These are phyloP conservation scores for Naegleria gruberi DNA, from an alignment of 208 protist species.

Conservation along the genomic window DNA sequence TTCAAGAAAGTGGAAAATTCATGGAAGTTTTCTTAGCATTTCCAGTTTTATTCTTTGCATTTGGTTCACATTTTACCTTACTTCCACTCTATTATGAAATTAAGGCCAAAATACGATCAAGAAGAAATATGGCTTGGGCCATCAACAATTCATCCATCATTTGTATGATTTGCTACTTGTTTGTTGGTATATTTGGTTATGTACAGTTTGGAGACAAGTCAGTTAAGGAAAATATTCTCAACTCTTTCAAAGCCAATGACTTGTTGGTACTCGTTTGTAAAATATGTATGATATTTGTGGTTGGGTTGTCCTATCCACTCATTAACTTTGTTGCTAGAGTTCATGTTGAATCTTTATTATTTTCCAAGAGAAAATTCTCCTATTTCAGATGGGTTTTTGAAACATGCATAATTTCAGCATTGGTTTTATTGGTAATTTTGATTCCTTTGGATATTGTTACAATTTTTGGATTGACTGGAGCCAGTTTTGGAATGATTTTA, in stretches of 20 bases:
- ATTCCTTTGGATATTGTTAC: neutral
- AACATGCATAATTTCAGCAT: neutral
- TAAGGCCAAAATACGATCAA: neutral
- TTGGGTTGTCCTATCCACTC: neutral
- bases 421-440: neutral
- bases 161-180: neutral
- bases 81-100: neutral
- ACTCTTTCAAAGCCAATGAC: neutral
- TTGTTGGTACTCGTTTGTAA: neutral
- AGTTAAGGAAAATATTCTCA: conserved; percentile 11
- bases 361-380: neutral
- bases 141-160: neutral
- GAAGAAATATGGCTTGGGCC: neutral
- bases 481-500: neutral
- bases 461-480: neutral
- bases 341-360: neutral
- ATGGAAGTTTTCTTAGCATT: neutral
- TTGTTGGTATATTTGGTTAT: neutral
- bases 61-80: neutral
- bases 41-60: neutral
- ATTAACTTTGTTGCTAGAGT: neutral
- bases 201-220: neutral
- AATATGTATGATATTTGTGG: no score
- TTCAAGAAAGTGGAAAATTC: neutral
- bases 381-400: neutral